phyloP scores from a whole-genome alignment of 1,284 basidiomycete species.

The Papiliotrema fonsecae region DNA sequence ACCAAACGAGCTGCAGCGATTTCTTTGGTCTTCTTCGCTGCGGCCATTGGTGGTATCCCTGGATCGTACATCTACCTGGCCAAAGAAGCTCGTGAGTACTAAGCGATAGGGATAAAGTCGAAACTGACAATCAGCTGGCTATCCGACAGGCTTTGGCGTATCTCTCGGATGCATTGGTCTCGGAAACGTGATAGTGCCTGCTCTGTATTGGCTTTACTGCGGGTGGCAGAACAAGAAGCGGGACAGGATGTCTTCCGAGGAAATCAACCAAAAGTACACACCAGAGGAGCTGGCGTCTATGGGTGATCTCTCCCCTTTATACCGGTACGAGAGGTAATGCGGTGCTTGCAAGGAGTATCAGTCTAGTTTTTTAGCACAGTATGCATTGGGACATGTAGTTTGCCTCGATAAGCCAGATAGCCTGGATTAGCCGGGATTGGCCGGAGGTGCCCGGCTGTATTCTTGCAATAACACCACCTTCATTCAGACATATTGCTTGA shows the following conservation, averaged over 20 bases:
- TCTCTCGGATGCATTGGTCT: conserved; percentile 23
- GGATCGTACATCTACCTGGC: conserved; percentile 31
- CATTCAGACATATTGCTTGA: too few relatives aligned
- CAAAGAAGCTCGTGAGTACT: conserved; percentile 23
- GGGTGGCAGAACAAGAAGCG: conserved; percentile 22
- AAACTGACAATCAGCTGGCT: conserved; percentile 2
- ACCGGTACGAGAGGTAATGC: conserved; percentile 24
- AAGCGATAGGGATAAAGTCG: not conserved
- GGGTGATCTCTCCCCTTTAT: conserved; percentile 30
- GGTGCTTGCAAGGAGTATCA: not conserved
- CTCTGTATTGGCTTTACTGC: conserved; percentile 14
- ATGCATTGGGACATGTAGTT: too few relatives aligned
- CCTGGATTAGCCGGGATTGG: too few relatives aligned
- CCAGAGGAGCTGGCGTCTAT: conserved; percentile 19
- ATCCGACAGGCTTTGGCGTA: conserved; percentile 26
- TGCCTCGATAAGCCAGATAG: too few relatives aligned
- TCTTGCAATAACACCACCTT: too few relatives aligned
- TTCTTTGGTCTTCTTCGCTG: conserved; percentile 21
- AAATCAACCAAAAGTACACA: conserved; percentile 26
- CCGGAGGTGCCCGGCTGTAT: too few relatives aligned
- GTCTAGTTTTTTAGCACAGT: too few relatives aligned
- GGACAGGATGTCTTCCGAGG: conserved; percentile 21
- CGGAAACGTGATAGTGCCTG: conserved; percentile 15
- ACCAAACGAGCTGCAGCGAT: conserved; percentile 30
- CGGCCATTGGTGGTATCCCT: conserved; percentile 25